Conservation (phyloP, 2,329 filamentous ascomycete species). For the Metarhizium guizhouense region DNA sequence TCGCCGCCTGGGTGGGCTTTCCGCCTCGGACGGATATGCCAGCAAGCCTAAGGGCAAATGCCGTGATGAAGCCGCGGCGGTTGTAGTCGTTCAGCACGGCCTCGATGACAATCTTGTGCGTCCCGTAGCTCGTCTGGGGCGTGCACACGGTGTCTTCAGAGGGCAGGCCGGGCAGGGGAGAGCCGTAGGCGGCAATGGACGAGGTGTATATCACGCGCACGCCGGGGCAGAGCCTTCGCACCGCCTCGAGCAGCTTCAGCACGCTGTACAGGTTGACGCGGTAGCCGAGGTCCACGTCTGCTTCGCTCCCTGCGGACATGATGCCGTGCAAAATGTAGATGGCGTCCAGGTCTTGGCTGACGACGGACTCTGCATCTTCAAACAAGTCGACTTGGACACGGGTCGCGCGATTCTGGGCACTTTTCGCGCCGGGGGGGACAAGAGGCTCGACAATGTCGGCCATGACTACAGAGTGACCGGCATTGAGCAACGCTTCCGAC, state of each 20-base stretch:
- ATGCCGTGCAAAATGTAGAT: constrained; percentile 52
- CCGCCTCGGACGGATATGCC: constrained; percentile 54
- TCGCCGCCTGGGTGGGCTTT: constrained; percentile 50
- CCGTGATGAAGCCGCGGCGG: constrained; percentile 46
- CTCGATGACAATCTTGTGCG: constrained; percentile 54
- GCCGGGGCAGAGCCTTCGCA: constrained; percentile 34
- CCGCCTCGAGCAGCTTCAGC: constrained; percentile 39
- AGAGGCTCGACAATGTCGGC: no score
- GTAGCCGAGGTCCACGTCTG: constrained; percentile 43
- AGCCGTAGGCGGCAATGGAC: constrained; percentile 50
- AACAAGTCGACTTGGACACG: no score
- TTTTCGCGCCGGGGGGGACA: no score
- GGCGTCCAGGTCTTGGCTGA: constrained; percentile 27
- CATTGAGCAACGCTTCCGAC: constrained; percentile 40
- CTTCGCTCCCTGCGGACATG: constrained; percentile 54
- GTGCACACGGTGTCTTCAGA: constrained; percentile 35
- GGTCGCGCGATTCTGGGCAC: no score
- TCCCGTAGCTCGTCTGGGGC: constrained; percentile 50
- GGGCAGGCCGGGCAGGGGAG: constrained; percentile 35
- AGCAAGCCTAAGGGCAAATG: constrained; percentile 46
- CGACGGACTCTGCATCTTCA: no score
- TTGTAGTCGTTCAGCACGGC: constrained; percentile 23
- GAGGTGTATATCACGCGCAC: constrained; percentile 48
- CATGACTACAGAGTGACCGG: no score
- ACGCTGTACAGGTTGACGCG: constrained; percentile 50